These are phyloP conservation scores for Globisporangium alternatum DNA, from an alignment of 352 stramenopile genomes.

Conservation along the genomic window DNA sequence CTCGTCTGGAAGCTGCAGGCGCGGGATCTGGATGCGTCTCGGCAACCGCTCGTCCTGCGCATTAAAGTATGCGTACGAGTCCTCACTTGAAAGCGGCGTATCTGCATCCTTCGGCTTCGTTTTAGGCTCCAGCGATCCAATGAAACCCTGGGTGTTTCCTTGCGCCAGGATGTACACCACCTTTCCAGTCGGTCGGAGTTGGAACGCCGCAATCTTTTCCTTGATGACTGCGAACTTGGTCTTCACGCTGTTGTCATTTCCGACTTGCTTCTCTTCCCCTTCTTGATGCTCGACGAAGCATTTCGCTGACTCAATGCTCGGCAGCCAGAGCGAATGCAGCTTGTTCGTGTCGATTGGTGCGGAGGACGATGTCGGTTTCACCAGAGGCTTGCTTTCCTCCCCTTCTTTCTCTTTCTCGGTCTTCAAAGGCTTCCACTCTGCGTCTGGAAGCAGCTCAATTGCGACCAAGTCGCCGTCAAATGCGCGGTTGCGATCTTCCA, in stretches of 20 bases:
- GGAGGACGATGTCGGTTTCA: neutral
- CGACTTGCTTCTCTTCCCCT: neutral
- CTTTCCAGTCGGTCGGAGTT: constrained; percentile 51
- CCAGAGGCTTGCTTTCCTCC: constrained; percentile 3
- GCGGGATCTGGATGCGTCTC: constrained; percentile 66
- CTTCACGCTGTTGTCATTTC: constrained; percentile 22
- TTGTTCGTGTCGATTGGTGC: constrained; percentile 32
- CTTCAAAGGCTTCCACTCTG: constrained; percentile 53
- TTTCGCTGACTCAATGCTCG: constrained; percentile 32
- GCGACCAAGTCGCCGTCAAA: constrained; percentile 82
- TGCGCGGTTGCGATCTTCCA: constrained; percentile 68
- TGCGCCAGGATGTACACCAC: constrained; percentile 69
- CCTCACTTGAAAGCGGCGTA: constrained; percentile 34
- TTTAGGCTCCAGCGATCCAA: constrained; percentile 60
- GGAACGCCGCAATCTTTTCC: constrained; percentile 26
- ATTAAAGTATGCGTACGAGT: constrained; percentile 74
- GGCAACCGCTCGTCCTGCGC: constrained; percentile 63
- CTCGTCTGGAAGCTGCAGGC: constrained; percentile 61
- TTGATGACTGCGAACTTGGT: constrained; percentile 26
- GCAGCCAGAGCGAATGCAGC: constrained; percentile 45
- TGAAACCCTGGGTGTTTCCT: constrained; percentile 55
- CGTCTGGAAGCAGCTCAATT: constrained; percentile 47
- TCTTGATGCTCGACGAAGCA: constrained; percentile 24
- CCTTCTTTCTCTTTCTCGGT: constrained; percentile 22
- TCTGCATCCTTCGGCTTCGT: constrained; percentile 34